Conservation (phyloP, 1,284 basidiomycete species). For the Cutaneotrichosporon sp. region DNA sequence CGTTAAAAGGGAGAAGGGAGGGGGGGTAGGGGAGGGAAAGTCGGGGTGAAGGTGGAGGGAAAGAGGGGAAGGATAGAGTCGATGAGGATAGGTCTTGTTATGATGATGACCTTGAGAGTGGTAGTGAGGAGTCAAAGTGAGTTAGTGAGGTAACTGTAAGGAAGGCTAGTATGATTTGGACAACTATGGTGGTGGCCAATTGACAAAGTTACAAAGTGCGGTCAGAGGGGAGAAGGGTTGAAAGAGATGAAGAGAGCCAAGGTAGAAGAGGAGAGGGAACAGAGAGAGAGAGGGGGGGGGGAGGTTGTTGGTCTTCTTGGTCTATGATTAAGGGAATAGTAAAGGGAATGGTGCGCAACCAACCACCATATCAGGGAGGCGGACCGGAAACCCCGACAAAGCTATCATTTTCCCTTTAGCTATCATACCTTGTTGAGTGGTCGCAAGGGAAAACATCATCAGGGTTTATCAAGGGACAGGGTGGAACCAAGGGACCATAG, state of each 20-base stretch:
- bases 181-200: no score
- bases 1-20: not conserved
- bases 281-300: no score
- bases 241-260: no score
- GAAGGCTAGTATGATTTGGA: no score
- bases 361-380: no score
- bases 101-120: not conserved
- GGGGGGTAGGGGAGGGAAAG: not conserved
- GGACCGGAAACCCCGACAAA: not conserved
- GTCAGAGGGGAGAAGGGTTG: no score
- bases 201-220: no score
- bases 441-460: not conserved
- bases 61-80: not conserved
- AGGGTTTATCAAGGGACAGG: not conserved
- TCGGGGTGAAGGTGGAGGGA: not conserved
- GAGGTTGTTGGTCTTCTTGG: no score
- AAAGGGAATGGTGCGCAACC: no score
- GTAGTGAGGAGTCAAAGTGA: not conserved
- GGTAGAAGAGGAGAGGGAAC: no score
- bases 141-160: not conserved
- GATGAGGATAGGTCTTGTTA: not conserved
- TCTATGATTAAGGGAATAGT: no score
- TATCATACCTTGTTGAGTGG: not conserved
- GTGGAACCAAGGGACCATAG: not conserved
- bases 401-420: not conserved